These are phyloP conservation scores for Ceratocystis destructans DNA, from an alignment of 2,329 filamentous ascomycete species.

Conservation along the genomic window DNA sequence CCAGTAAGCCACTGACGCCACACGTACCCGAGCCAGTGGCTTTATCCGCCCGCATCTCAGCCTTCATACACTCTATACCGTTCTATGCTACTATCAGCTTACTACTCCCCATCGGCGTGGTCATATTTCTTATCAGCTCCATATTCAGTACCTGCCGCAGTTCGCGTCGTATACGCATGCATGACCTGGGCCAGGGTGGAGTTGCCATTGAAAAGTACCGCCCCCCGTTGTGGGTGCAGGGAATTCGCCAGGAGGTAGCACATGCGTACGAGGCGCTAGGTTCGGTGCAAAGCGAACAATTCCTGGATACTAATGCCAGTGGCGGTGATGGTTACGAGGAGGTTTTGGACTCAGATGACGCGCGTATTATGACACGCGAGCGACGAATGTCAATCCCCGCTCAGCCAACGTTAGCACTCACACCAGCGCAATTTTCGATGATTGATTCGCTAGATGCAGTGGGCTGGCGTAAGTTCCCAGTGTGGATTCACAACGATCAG, in stretches of 20 bases:
- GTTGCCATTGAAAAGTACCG: conserved; percentile 58
- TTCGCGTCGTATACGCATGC: conserved; percentile 57
- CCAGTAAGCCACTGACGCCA: conserved; percentile 40
- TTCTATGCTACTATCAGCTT: conserved; percentile 50
- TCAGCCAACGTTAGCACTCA: conserved; percentile 58
- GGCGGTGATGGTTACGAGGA: conserved; percentile 29
- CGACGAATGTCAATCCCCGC: conserved; percentile 32
- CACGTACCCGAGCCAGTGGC: conserved; percentile 23
- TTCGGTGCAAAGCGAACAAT: conserved; percentile 54
- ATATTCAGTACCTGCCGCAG: conserved; percentile 64
- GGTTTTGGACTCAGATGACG: conserved; percentile 26
- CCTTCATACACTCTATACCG: conserved; percentile 34
- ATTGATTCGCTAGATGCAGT: conserved; percentile 60
- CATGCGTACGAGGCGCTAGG: conserved; percentile 63
- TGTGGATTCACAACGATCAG: conserved; percentile 62
- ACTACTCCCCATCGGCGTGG: conserved; percentile 59
- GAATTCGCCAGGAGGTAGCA: conserved; percentile 63
- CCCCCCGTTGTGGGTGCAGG: conserved; percentile 60
- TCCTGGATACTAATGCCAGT: conserved; percentile 46
- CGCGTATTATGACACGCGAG: conserved; percentile 31
- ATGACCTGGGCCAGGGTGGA: conserved; percentile 57
- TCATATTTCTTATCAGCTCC: conserved; percentile 61
- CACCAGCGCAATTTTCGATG: conserved; percentile 71
- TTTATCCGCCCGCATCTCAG: conserved; percentile 28
- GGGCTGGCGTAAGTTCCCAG: conserved; percentile 50